These are phyloP conservation scores for Orbilia ellipsospora DNA, from an alignment of 2,329 filamentous ascomycete genomes.

Conservation along the genomic window DNA sequence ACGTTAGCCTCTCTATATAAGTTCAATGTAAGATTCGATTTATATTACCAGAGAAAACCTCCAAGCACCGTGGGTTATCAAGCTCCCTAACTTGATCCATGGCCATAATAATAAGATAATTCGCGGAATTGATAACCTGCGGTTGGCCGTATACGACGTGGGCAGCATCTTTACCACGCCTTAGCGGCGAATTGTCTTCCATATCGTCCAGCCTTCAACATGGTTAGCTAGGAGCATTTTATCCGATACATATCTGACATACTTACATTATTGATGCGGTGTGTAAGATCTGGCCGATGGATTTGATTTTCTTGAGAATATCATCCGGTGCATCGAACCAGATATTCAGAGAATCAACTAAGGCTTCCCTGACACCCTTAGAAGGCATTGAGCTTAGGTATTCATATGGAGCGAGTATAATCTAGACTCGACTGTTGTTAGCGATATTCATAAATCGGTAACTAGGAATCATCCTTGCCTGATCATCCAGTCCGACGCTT, in stretches of 20 bases:
- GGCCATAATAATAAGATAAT: conserved; percentile 60
- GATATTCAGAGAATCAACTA: no score
- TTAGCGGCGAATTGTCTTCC: conserved; percentile 61
- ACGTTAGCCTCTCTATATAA: no score
- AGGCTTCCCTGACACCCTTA: no score
- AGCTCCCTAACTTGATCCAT: conserved; percentile 56
- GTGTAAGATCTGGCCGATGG: conserved; percentile 59
- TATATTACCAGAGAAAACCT: background rate
- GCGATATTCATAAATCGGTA: no score
- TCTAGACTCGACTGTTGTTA: no score
- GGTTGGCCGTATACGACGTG: conserved; percentile 62
- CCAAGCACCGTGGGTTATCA: conserved; percentile 48
- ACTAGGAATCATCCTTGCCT: no score
- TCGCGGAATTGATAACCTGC: conserved; percentile 63
- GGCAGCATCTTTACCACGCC: conserved; percentile 61
- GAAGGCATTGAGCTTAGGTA: no score
- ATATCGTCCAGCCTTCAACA: conserved; percentile 62
- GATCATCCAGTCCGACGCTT: no score
- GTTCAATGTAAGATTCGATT: no score
- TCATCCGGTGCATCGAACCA: no score
- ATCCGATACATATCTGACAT: background rate
- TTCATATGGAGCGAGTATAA: no score
- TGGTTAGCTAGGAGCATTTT: background rate
- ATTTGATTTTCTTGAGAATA: conserved; percentile 57
- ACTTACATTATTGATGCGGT: conserved; percentile 61